Evolutionary conservation across 2,329 filamentous ascomycete species (phyloP).

Genomic region (Botrytis paeoniae): DNA sequence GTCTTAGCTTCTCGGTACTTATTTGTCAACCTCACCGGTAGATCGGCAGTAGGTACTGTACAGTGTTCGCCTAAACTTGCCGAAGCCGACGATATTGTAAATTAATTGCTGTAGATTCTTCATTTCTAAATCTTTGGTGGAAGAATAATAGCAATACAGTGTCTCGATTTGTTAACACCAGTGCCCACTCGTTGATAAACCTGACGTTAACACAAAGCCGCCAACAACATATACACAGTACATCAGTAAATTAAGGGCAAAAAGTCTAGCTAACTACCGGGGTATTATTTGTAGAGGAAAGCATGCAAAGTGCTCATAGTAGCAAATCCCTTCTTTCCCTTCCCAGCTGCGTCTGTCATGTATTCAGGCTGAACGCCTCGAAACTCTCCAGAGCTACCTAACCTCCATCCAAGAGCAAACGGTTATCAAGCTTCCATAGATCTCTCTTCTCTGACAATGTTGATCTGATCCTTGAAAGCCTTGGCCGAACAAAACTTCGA

Average conservation of each 20-base stretch:
- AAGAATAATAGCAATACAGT: background rate
- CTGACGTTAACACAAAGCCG: background rate
- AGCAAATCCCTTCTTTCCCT: background rate
- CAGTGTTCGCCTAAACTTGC: background rate
- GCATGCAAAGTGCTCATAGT: background rate
- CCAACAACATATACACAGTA: background rate
- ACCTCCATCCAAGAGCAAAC: background rate
- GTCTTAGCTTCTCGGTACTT: background rate
- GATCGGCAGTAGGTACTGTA: background rate
- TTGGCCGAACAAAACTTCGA: conserved; percentile 17
- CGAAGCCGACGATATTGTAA: background rate
- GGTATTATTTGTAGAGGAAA: background rate
- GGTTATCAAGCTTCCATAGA: background rate
- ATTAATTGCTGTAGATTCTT: background rate
- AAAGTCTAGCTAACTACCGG: background rate
- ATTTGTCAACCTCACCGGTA: background rate
- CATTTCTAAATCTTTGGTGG: background rate
- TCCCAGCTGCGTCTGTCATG: too few species aligned
- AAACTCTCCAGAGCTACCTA: background rate
- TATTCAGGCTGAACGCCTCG: background rate
- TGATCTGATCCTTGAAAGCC: conserved; percentile 5
- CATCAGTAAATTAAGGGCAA: background rate
- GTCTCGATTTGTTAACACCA: background rate
- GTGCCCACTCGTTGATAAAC: background rate
- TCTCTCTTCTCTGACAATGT: background rate